Conservation (phyloP, 331 rosid species). For the Pyrus hybrid region DNA sequence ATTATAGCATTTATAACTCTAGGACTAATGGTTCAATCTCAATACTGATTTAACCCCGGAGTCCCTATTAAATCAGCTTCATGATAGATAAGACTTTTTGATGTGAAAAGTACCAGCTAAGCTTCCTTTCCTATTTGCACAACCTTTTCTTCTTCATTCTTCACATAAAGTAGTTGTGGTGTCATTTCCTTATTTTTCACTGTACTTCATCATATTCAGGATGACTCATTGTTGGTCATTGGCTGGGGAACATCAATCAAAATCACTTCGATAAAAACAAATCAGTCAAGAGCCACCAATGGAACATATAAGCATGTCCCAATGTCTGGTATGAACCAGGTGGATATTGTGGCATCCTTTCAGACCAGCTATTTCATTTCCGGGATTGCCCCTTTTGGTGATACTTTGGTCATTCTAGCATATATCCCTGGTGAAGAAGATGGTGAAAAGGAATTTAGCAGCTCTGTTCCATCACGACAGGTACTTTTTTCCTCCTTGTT, state of each 20-base stretch:
- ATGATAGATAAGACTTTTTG: neutral
- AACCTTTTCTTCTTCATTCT: neutral
- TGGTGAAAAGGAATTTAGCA: slow-evolving; percentile 77
- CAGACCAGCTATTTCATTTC: slow-evolving; percentile 85
- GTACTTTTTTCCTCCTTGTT: slow-evolving; percentile 22
- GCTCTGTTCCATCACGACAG: slow-evolving; percentile 68
- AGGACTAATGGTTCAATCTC: neutral
- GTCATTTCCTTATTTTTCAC: slow-evolving; percentile 15
- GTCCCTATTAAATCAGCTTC: neutral
- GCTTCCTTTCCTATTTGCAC: neutral
- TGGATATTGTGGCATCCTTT: slow-evolving; percentile 95
- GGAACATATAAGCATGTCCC: slow-evolving; percentile 56
- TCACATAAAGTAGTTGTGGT: neutral
- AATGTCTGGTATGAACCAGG: slow-evolving; percentile 60
- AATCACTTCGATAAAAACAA: slow-evolving; percentile 74
- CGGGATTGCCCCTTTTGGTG: slow-evolving; percentile 96
- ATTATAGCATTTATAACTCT: neutral
- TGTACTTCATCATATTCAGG: slow-evolving; percentile 42
- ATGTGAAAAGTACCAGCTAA: neutral
- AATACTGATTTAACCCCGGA: neutral
- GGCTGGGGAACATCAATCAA: slow-evolving; percentile 98
- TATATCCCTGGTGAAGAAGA: slow-evolving; percentile 86
- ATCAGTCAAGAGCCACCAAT: slow-evolving; percentile 45
- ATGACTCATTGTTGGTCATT: slow-evolving; percentile 78
- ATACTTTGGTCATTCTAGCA: slow-evolving; percentile 88